Evolutionary conservation across 768 basidiomycete genomes (phyloP), one percentile per base, ranked within the genome.

Genomic region (Lactarius sanguifluus): DNA sequence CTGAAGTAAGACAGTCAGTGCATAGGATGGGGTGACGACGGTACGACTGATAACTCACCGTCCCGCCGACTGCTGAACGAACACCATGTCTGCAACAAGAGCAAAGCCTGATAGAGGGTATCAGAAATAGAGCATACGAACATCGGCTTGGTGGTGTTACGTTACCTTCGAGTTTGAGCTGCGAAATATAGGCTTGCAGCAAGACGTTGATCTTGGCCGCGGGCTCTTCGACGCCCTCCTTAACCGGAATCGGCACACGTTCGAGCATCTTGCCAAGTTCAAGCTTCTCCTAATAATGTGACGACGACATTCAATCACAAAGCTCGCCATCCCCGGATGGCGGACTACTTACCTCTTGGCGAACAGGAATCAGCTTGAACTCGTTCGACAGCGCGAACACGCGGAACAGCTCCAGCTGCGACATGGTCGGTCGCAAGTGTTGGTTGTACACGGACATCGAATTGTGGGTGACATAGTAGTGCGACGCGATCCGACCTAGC

Each of bases 391-490:
- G 81, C 0, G 96, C 95, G 72, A 98, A 99, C 1, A 98, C 94
- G 38, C 95, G 82, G 85, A 97, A 97, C 8, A 99, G 78, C 76
- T 99, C 97, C 72, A 99, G 78, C 57, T 82, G 86, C 40, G 88
- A 86, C 91, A 98, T 94, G 3, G 88, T 89, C 3, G 92, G 85
- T 56, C 90, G 85, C 66, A 98, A 78, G 75, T 98, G 94, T 73
- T 96, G 92, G 76, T 97, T 97, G 77, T 98, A 99, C 0, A 89
- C 90, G 73, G 92, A 86, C 97, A 99, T 99, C 64, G 94, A 96
- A 71, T 87, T 88, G 76, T 98, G 90, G 0, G 94, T 91, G 68
- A 99, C 91, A 74, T 98, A 98, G 76, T 94, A 98, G 75, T 98
- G 90, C 13, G 92, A 95, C 0, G 95, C 94, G 70, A 98, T 98